Base-by-base conservation (phyloP, 805 yeast genomes). In the Metschnikowia similis region DNA sequence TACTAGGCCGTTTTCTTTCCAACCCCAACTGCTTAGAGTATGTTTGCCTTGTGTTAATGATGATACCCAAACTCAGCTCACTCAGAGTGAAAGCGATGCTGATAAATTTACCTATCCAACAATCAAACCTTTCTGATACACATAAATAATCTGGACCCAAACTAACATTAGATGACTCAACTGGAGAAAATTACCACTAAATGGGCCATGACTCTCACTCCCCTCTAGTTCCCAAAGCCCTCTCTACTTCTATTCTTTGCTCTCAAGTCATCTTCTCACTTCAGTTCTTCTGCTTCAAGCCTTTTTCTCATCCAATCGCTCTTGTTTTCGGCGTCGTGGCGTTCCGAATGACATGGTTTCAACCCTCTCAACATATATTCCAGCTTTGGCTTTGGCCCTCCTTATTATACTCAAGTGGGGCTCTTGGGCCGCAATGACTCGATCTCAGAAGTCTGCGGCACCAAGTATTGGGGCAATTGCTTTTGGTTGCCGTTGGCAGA, bases 361-460 rank as follows among this genome's bases (percentile, higher is more conserved):
- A 4, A 21, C 4, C 21, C 21, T 21, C 21, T 21, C 21, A 21
- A 21, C 21, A 1, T 21, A 21, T 21, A 21, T 5, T 21, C 21
- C 21, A 21, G 21, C 5, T 21, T 21, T 21, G 3, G 5, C 5
- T 21, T 21, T 21, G 1, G 21, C 21, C 21, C 21, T 21, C 21
- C 21, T 21, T 21, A 21, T 21, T 21, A 21, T 4, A 21, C 6
- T 17, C 27, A 51, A 1, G 48, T 49, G 7, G 97, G 97, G 45
- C 94, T 85, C 62, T 85, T 88, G 16, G 97, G 97, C 61, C 97
- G 77, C 46, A 91, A 70, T 13, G 71, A 75, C 55, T 91, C 96
- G 56, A 91, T 87, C 57, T 88, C 95, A 9, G 76, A 74, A 37
- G 81, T 77, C 44, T 81, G 79, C 1, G 92, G 90, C 1, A 90